These are phyloP conservation scores for Exserohilum rostratum DNA, from an alignment of 2,329 filamentous ascomycete species.

Conservation along the genomic window DNA sequence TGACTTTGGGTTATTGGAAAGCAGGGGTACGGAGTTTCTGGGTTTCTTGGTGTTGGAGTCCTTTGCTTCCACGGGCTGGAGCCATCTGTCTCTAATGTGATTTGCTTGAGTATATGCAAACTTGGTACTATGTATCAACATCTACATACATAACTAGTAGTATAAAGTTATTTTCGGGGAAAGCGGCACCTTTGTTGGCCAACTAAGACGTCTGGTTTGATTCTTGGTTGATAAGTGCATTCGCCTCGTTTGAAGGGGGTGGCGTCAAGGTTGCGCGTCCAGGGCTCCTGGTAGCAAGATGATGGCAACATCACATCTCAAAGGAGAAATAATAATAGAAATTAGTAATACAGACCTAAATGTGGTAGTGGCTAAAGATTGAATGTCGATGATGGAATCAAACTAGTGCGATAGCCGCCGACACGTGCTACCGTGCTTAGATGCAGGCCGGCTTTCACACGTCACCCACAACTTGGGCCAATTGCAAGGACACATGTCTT, in stretches of 20 bases:
- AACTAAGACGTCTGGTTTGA: too few relatives aligned
- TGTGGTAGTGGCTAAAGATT: too few relatives aligned
- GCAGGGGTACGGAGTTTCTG: background rate
- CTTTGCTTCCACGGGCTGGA: background rate
- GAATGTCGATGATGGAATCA: background rate
- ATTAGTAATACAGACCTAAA: too few relatives aligned
- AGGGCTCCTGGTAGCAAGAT: too few relatives aligned
- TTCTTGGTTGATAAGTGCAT: too few relatives aligned
- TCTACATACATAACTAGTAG: background rate
- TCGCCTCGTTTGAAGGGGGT: too few relatives aligned
- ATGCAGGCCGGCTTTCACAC: conserved; percentile 12
- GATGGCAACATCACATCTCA: too few relatives aligned
- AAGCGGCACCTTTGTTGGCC: too few relatives aligned
- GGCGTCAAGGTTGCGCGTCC: too few relatives aligned
- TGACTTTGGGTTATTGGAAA: background rate
- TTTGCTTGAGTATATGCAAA: background rate
- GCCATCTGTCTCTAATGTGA: background rate
- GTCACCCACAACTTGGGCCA: conserved; percentile 12
- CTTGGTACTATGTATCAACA: background rate
- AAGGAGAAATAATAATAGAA: too few relatives aligned
- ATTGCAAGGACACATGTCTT: conserved; percentile 18
- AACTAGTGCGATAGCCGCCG: conserved; percentile 6
- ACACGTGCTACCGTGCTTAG: conserved; percentile 19
- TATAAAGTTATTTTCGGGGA: background rate
- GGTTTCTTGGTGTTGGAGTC: background rate